Evolutionary conservation across 371 early-diverging fungal genomes (phyloP), one percentile per base, ranked within the genome.

Genomic region (Phascolomyces articulosus): DNA sequence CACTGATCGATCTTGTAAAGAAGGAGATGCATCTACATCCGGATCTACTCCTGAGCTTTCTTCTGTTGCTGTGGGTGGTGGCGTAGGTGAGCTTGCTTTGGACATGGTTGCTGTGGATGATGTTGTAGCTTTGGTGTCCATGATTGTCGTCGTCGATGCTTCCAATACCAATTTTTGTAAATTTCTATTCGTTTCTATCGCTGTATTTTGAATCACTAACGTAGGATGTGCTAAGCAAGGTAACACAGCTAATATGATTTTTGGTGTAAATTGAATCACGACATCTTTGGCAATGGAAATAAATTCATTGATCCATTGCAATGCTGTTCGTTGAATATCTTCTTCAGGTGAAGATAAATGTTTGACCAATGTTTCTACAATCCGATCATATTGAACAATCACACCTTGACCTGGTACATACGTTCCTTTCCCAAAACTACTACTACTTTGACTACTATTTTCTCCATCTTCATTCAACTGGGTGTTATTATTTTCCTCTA

Each of bases 241-340:
- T 10, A 97, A 72, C 24, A 95, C 86, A 0, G 93, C 86, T 2
- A 80, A 77, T 28, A 96, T 83, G 15, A 96, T 82, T 26, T 78
- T 66, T 4, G 95, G 92, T 10, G 91, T 87, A 63, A 87, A 90
- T 13, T 89, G 84, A 28, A 96, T 83, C 65, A 95, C 87, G n/a
- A 89, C 83, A 8, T 90, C 86, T 49, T 89, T 85, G 15, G 93
- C 91, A 48, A 94, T 79, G 31, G 77, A 72, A 26, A 94, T 86
- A 63, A 96, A 93, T 67, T 91, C 91, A 64, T 87, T 85, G 57
- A 93, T 85, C 97, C 97, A 97, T 41, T 86, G 80, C 28, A 97
- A 74, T 1, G 95, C 94, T 1, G 89, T 92, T 31, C 75, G 86
- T 70, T 95, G 95, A 16, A 94, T 93, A 63, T 93, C 93, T 71